Conservation (phyloP, 441 rosid species). For the Lagerstroemia fauriei region DNA sequence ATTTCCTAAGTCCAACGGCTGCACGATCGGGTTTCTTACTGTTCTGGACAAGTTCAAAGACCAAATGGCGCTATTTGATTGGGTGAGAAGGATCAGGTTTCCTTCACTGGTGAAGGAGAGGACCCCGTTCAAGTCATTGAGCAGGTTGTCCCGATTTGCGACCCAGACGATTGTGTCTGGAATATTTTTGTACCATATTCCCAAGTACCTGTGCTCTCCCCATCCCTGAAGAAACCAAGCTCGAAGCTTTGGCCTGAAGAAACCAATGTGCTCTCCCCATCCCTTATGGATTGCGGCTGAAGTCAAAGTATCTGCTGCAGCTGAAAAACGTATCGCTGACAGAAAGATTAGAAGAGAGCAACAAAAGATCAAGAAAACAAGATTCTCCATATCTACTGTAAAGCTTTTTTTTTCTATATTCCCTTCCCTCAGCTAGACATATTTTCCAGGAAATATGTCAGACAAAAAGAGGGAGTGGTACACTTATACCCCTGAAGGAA, state of each 20-base stretch:
- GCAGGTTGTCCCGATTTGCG: conserved; percentile 12
- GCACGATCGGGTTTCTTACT: neutral
- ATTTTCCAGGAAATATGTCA: too few relatives aligned
- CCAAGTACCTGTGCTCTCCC: conserved; percentile 5
- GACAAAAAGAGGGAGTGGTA: too few relatives aligned
- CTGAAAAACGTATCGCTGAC: neutral
- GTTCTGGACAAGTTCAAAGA: conserved; percentile 2
- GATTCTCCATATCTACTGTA: neutral
- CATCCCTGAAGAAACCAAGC: conserved; percentile 23
- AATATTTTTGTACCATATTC: conserved; percentile 6
- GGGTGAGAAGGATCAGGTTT: conserved; percentile 18
- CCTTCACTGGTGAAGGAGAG: neutral
- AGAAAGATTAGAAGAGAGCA: neutral
- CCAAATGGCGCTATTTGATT: conserved; percentile 16
- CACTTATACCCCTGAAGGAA: too few relatives aligned
- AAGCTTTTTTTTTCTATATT: too few relatives aligned
- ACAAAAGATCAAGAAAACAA: neutral
- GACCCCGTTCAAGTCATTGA: neutral
- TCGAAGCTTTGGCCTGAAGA: conserved; percentile 10
- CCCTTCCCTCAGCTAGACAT: too few relatives aligned
- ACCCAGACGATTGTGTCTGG: conserved; percentile 18
- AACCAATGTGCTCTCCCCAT: neutral
- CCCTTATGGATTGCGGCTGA: conserved; percentile 6
- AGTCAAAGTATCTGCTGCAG: neutral
- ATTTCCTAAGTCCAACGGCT: conserved; percentile 21